Evolutionary conservation across 163 green algal genomes (phyloP).

Genomic region (Volvox carteri): DNA sequence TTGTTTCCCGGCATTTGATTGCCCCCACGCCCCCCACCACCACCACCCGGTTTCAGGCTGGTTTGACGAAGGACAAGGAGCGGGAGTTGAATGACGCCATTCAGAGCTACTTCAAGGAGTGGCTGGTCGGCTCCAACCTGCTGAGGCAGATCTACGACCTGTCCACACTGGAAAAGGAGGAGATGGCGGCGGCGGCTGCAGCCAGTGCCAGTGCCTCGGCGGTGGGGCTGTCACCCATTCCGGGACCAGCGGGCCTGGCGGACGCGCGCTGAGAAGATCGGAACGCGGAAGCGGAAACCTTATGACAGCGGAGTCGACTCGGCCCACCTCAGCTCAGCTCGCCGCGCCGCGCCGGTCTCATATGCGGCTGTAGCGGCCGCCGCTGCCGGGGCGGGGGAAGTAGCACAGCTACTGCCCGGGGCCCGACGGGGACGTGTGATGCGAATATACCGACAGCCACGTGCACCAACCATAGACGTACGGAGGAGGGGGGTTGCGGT

Average conservation of each 20-base stretch:
- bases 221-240: neutral
- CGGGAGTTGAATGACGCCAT: slow-evolving; percentile 69
- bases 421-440: too few species aligned
- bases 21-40: too few species aligned
- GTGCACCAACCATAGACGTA: too few species aligned
- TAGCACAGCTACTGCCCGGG: too few species aligned
- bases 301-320: neutral
- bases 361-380: too few species aligned
- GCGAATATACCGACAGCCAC: too few species aligned
- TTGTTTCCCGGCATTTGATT: too few species aligned
- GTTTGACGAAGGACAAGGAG: slow-evolving; percentile 66
- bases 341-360: too few species aligned
- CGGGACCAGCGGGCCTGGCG: neutral
- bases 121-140: slow-evolving; percentile 57
- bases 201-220: neutral
- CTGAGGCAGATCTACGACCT: slow-evolving; percentile 84
- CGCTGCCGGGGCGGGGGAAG: too few species aligned
- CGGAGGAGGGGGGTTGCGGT: too few species aligned
- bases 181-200: slow-evolving; percentile 48
- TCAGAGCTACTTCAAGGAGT: slow-evolving; percentile 69
- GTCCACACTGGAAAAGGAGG: slow-evolving; percentile 85
- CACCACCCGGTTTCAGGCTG: slow-evolving; percentile 46
- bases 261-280: neutral
- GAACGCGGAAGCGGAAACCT: neutral
- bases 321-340: too few species aligned